Percentiles rank a stretch among this genome's conserved stretches.
phyloP scores from a whole-genome alignment of 768 basidiomycete genomes.

The Royoungia palumana region DNA sequence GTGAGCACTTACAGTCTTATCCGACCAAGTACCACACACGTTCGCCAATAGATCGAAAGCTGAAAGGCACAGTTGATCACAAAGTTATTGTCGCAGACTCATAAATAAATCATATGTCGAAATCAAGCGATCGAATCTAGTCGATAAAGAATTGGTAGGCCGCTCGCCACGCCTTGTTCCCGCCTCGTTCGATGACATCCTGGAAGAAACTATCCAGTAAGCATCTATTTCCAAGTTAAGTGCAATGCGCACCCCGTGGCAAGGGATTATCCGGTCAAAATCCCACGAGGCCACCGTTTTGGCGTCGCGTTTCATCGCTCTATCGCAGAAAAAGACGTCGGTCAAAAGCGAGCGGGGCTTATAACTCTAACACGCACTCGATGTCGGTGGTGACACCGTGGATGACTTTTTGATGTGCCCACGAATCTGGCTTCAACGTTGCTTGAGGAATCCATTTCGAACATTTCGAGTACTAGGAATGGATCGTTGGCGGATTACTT shows the following conservation, averaged over 20 bases:
- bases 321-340: slow-evolving; percentile 7
- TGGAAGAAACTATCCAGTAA: slow-evolving; percentile 12
- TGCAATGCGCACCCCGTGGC: slow-evolving; percentile 49
- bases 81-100: not conserved
- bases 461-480: slow-evolving; percentile 36
- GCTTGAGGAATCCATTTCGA: slow-evolving; percentile 29
- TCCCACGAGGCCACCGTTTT: slow-evolving; percentile 69
- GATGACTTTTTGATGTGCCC: slow-evolving; percentile 28
- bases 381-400: slow-evolving; percentile 17
- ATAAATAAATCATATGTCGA: no score
- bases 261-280: slow-evolving; percentile 71
- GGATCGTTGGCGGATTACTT: not conserved
- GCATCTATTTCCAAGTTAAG: not conserved
- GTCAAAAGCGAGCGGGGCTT: no score
- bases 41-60: no score
- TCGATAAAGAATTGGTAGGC: slow-evolving; percentile 37
- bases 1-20: no score
- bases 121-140: not conserved
- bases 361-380: slow-evolving; percentile 23
- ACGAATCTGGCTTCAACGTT: slow-evolving; percentile 29
- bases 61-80: slow-evolving; percentile 1
- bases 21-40: no score
- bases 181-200: slow-evolving; percentile 64
- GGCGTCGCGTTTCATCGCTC: slow-evolving; percentile 60
- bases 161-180: slow-evolving; percentile 51